Percentiles rank a stretch among this genome's conserved stretches.
Conservation (phyloP, 2,329 filamentous ascomycete genomes). For the Cadophora sp. region DNA sequence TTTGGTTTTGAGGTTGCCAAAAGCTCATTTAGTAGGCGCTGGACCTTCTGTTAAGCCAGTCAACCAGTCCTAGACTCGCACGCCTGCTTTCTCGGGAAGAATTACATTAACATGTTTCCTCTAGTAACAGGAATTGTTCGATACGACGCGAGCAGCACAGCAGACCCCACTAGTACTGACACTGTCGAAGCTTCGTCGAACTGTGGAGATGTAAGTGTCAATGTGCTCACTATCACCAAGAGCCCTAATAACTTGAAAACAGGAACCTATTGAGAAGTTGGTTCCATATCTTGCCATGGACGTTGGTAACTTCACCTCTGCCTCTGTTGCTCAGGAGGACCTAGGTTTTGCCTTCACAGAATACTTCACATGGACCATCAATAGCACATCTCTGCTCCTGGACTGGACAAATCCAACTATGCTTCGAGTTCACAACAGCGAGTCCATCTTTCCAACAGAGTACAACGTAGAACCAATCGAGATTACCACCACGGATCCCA, state of each 20-base stretch:
- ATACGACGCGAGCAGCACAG: constrained; percentile 47
- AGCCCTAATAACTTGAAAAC: neutral
- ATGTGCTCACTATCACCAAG: neutral
- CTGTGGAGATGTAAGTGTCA: constrained; percentile 40
- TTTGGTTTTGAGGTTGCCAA: neutral
- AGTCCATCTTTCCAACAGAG: constrained; percentile 39
- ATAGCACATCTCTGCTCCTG: constrained; percentile 53
- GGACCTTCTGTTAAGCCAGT: neutral
- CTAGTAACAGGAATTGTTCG: constrained; percentile 48
- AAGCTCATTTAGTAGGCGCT: neutral
- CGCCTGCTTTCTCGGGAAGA: neutral
- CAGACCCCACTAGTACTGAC: constrained; percentile 41
- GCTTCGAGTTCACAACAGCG: constrained; percentile 42
- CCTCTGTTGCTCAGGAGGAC: constrained; percentile 25
- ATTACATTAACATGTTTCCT: neutral
- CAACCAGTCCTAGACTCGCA: neutral
- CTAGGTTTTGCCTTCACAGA: constrained; percentile 32
- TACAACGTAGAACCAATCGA: constrained; percentile 33
- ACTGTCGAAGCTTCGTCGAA: constrained; percentile 29
- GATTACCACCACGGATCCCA: constrained; percentile 30
- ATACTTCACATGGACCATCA: constrained; percentile 57
- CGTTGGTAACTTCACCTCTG: constrained; percentile 29
- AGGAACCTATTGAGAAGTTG: constrained; percentile 37
- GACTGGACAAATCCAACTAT: constrained; percentile 56
- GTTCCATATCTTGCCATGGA: constrained; percentile 38